A percentile compares a stretch with the other conserved stretches of the same genome.
Conservation (phyloP, 2,329 filamentous ascomycete species). For the Elsinoe perseae region DNA sequence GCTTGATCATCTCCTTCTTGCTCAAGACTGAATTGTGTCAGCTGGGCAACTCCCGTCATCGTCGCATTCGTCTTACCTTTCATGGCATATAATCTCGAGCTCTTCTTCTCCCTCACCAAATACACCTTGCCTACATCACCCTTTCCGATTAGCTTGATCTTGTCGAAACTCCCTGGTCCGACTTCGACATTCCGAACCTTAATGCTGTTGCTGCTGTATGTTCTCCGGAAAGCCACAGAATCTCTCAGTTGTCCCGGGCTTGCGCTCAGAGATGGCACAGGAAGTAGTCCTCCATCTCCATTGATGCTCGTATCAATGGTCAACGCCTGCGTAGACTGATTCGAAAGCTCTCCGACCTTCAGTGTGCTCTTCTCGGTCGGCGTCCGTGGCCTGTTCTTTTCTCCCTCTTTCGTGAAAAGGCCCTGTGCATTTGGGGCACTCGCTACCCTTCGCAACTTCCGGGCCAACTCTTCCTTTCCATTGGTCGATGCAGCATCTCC, state of each 20-base stretch:
- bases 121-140: constrained; percentile 99
- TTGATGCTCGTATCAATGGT: constrained; percentile 30
- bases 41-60: not conserved
- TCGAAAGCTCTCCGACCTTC: constrained; percentile 37
- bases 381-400: constrained; percentile 64
- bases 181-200: constrained; percentile 97
- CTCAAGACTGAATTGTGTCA: constrained; percentile 63
- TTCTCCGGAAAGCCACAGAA: constrained; percentile 74
- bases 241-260: constrained; percentile 58
- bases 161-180: constrained; percentile 91
- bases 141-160: constrained; percentile 98
- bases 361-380: constrained; percentile 10
- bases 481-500: constrained; percentile 63
- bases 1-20: constrained; percentile 99
- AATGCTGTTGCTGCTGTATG: constrained; percentile 98
- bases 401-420: constrained; percentile 59
- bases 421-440: constrained; percentile 97
- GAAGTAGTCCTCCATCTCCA: constrained; percentile 26
- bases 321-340: constrained; percentile 47
- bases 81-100: constrained; percentile 90
- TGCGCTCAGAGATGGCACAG: constrained; percentile 44
- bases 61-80: constrained; percentile 58
- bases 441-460: constrained; percentile 86
- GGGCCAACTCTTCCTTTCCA: constrained; percentile 86
- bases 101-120: constrained; percentile 96